phyloP scores from a whole-genome alignment of 2,329 filamentous ascomycete genomes.

The Ophiostoma sp. region DNA sequence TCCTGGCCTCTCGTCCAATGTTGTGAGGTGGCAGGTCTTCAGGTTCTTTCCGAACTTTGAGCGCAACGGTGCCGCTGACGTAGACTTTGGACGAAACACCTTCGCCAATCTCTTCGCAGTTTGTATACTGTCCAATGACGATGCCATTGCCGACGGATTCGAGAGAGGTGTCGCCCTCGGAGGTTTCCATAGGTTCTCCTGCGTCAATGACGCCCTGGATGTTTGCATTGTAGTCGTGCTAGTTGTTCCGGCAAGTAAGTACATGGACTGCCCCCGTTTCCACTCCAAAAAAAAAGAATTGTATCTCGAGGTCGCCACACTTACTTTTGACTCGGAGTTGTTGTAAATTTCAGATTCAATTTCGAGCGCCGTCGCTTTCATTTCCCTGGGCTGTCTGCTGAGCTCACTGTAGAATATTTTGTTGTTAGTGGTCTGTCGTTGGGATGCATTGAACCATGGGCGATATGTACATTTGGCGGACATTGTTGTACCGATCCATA shows the following conservation, averaged over 20 bases:
- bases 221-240: background rate
- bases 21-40: slow-evolving; percentile 78
- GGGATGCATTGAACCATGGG: too few relatives aligned
- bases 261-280: too few relatives aligned
- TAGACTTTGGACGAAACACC: slow-evolving; percentile 86
- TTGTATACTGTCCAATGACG: slow-evolving; percentile 54
- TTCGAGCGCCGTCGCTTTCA: background rate
- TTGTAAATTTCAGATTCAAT: background rate
- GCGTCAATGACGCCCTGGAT: background rate
- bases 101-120: slow-evolving; percentile 57
- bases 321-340: too few relatives aligned
- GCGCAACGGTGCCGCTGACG: slow-evolving; percentile 62
- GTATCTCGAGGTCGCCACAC: too few relatives aligned
- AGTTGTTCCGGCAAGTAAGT: background rate
- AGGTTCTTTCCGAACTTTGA: slow-evolving; percentile 83
- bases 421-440: background rate
- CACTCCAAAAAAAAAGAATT: too few relatives aligned
- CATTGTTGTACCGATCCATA: slow-evolving; percentile 7
- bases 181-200: background rate
- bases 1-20: slow-evolving; percentile 73
- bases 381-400: background rate
- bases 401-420: background rate
- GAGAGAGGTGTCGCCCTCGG: background rate
- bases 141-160: slow-evolving; percentile 43
- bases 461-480: slow-evolving; percentile 16